phyloP scores from a whole-genome alignment of 164 flowering plant genomes.

The Aristolochia contorta region DNA sequence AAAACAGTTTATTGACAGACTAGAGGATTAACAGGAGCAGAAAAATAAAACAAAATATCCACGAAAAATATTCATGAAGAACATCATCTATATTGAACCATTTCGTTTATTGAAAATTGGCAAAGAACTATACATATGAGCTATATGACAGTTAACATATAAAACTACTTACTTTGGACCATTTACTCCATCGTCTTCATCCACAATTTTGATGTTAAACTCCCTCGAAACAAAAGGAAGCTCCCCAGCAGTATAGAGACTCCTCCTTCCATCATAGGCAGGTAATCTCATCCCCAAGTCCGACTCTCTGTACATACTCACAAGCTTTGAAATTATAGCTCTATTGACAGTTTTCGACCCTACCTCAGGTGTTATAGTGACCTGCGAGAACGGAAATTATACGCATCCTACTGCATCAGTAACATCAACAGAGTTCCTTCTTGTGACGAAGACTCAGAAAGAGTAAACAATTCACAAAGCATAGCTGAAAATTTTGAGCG shows the following conservation, averaged over 20 bases:
- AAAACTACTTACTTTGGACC: slow-evolving; percentile 54
- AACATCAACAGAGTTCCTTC: too few species aligned
- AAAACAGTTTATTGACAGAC: neutral
- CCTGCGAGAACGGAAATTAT: slow-evolving; percentile 31
- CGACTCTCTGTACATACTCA: slow-evolving; percentile 61
- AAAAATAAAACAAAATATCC: neutral
- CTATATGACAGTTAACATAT: neutral
- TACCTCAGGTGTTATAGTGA: slow-evolving; percentile 82
- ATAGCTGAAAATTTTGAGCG: neutral
- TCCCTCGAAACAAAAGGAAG: slow-evolving; percentile 81
- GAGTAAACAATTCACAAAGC: neutral
- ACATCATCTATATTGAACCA: too few species aligned
- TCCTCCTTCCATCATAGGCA: slow-evolving; percentile 92
- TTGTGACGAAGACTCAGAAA: neutral
- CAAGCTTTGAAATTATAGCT: slow-evolving; percentile 72
- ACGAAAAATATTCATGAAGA: neutral
- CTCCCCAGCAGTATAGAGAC: slow-evolving; percentile 89
- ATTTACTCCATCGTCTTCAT: slow-evolving; percentile 61
- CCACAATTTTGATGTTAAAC: slow-evolving; percentile 54
- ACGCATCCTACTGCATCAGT: slow-evolving; percentile 2
- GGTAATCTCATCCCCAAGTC: slow-evolving; percentile 84
- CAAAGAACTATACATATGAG: too few species aligned
- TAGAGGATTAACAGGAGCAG: neutral
- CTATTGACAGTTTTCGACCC: slow-evolving; percentile 60
- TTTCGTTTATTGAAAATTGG: too few species aligned